phyloP scores from a whole-genome alignment of 176 grass and related monocot species.

The Bolboschoenus planiculmis region DNA sequence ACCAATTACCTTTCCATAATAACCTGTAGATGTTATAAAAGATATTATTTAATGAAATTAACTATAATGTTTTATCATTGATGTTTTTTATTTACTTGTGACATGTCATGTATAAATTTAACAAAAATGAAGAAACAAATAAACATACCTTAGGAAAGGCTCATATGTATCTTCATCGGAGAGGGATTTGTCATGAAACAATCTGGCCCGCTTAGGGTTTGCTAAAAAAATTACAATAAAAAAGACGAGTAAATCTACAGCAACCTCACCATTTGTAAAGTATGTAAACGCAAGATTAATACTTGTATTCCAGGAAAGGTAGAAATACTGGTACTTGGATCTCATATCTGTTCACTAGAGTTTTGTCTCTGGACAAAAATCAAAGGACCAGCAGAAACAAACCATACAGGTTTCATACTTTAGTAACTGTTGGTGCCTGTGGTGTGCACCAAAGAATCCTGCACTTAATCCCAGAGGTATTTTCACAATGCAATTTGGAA shows the following conservation, averaged over 20 bases:
- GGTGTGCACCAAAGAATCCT: neutral
- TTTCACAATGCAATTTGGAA: neutral
- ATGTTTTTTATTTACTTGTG: neutral
- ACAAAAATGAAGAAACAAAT: slow-evolving; percentile 13
- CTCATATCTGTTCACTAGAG: no score
- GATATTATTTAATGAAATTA: neutral
- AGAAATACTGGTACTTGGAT: neutral
- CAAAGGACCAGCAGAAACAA: neutral
- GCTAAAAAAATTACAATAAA: slow-evolving; percentile 45
- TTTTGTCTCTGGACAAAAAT: neutral
- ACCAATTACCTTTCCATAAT: slow-evolving; percentile 86
- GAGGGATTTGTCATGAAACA: slow-evolving; percentile 80
- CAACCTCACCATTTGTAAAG: slow-evolving; percentile 13
- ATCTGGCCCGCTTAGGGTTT: slow-evolving; percentile 61
- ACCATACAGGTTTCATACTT: neutral
- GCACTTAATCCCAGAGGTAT: neutral
- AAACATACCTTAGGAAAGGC: slow-evolving; percentile 78
- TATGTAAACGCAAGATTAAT: neutral
- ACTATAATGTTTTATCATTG: neutral
- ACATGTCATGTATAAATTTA: slow-evolving; percentile 18
- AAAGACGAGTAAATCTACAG: slow-evolving; percentile 25
- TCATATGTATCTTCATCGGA: slow-evolving; percentile 80
- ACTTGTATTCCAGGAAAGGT: neutral
- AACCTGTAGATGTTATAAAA: slow-evolving; percentile 45
- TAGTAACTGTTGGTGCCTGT: neutral